These are phyloP conservation scores for Sphaceloma murrayae DNA, from an alignment of 2,329 filamentous ascomycete species.

Conservation along the genomic window DNA sequence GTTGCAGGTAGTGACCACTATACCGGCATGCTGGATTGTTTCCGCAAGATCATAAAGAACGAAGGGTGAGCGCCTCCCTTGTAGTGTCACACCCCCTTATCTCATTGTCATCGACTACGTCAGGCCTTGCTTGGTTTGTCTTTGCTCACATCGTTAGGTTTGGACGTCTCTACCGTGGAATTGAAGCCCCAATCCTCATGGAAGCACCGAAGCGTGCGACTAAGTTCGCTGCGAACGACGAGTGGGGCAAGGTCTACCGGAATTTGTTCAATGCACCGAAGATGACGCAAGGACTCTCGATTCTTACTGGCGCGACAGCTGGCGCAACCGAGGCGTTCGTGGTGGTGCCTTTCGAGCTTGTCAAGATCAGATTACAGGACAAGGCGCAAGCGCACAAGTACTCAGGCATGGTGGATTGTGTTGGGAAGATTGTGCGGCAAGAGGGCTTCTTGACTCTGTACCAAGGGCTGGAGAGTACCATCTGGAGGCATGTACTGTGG, in stretches of 20 bases:
- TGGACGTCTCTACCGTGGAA: constrained; percentile 89
- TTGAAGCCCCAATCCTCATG: constrained; percentile 93
- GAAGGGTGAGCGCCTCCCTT: constrained; percentile 70
- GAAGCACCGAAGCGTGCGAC: constrained; percentile 90
- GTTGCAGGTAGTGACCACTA: constrained; percentile 71
- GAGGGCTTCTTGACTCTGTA: constrained; percentile 86
- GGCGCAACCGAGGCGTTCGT: constrained; percentile 95
- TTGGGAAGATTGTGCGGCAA: constrained; percentile 68
- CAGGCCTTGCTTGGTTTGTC: too few relatives aligned
- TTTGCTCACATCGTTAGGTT: constrained; percentile 44
- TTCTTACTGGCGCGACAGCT: constrained; percentile 87
- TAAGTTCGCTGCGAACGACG: constrained; percentile 98
- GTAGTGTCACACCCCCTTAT: background rate
- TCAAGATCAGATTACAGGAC: constrained; percentile 98
- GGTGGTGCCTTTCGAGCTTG: constrained; percentile 93
- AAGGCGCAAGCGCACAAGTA: constrained; percentile 85
- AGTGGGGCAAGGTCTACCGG: constrained; percentile 93
- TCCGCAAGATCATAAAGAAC: constrained; percentile 90
- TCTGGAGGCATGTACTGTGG: constrained; percentile 94
- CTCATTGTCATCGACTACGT: background rate
- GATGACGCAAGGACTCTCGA: constrained; percentile 84
- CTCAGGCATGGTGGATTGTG: constrained; percentile 69
- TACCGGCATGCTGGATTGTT: constrained; percentile 97
- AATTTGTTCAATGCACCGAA: constrained; percentile 72
- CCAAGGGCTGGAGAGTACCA: constrained; percentile 90